phyloP scores from a whole-genome alignment of 345 rosid species.

The Brassica rapa region DNA sequence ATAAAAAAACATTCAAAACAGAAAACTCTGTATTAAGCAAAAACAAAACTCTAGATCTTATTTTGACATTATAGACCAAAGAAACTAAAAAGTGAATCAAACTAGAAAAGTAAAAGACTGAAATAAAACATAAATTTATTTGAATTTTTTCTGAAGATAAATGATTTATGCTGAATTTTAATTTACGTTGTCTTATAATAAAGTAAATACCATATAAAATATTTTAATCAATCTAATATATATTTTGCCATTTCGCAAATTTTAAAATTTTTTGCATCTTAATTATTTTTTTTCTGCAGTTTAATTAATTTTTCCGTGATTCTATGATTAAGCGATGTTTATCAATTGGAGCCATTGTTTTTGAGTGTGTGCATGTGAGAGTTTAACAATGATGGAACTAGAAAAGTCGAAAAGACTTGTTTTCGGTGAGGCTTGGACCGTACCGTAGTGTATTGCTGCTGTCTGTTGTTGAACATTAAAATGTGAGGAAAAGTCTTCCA shows the following conservation, averaged over 20 bases:
- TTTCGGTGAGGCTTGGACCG: slow-evolving; percentile 14
- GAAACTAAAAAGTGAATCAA: neutral
- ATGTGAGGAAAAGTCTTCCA: slow-evolving; percentile 10
- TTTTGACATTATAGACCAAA: neutral
- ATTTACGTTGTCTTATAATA: neutral
- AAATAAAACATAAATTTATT: too few species aligned
- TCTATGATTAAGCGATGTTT: too few species aligned
- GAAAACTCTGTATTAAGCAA: neutral
- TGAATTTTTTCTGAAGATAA: neutral
- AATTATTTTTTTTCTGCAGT: too few species aligned
- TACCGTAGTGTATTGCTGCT: neutral
- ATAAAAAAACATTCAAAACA: neutral
- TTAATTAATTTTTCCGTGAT: too few species aligned
- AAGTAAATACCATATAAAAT: too few species aligned
- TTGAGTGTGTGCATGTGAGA: neutral
- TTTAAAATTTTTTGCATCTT: too few species aligned
- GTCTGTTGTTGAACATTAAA: neutral
- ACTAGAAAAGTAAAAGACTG: neutral
- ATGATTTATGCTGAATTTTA: neutral
- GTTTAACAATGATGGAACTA: neutral
- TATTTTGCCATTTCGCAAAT: too few species aligned
- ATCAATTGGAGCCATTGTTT: too few species aligned
- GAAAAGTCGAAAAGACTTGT: neutral
- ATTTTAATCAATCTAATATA: too few species aligned
- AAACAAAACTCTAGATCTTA: neutral